These are phyloP conservation scores for Thraustotheca clavata DNA, from an alignment of 352 stramenopile genomes.

Conservation along the genomic window DNA sequence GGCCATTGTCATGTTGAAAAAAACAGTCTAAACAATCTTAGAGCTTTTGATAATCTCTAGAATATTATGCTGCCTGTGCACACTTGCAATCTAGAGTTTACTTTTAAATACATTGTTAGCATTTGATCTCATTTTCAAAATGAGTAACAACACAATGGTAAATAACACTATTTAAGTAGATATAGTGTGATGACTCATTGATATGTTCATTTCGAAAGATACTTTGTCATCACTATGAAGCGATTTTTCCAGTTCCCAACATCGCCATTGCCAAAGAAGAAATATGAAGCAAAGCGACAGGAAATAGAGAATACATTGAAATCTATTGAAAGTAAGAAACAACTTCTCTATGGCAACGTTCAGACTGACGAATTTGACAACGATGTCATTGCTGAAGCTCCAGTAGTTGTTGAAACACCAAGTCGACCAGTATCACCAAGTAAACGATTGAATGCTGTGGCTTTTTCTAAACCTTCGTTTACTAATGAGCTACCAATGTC, in stretches of 20 bases:
- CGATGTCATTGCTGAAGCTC: background rate
- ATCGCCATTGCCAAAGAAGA: slow-evolving; percentile 11
- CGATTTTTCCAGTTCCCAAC: slow-evolving; percentile 4
- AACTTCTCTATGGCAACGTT: background rate
- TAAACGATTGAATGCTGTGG: background rate
- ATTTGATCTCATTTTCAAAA: no score
- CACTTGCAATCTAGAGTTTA: no score
- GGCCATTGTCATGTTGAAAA: slow-evolving; percentile 73
- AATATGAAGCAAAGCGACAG: slow-evolving; percentile 12
- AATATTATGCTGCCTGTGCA: no score
- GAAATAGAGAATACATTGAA: background rate
- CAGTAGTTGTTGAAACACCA: background rate
- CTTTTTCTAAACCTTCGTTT: background rate
- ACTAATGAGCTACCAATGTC: background rate
- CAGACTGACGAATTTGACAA: background rate
- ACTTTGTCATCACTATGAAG: background rate
- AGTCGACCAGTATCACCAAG: background rate
- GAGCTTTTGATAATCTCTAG: no score
- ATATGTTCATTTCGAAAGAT: background rate
- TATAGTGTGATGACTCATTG: background rate
- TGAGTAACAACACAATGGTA: background rate
- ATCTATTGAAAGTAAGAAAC: slow-evolving; percentile 18
- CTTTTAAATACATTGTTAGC: no score
- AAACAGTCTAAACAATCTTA: slow-evolving; percentile 53
- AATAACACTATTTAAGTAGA: background rate